Base-by-base conservation (phyloP, 2,329 filamentous ascomycete genomes). In the Colletotrichum siamense region DNA sequence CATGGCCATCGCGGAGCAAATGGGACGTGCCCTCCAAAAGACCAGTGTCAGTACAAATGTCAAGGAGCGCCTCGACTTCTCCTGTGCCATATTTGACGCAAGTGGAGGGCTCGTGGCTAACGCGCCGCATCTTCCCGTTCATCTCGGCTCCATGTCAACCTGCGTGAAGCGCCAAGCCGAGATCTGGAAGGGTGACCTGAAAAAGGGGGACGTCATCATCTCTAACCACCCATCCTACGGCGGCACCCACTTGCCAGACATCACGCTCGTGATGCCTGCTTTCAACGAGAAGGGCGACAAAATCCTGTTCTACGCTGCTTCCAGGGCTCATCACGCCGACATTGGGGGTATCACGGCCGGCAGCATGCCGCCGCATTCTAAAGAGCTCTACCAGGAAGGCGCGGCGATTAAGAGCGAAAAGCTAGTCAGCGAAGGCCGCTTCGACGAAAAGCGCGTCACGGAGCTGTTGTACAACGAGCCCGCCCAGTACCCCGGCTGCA, bases 1-100 rank as follows among this genome's bases (percentile, higher is more conserved):
- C 85, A 96, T 96, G 95, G 93, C 94, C 3, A 95, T 96, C 79
- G 95, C 95, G 1, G 95, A 96, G 82, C 94, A 96, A 81, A 96
- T 96, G 95, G 94, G 95, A 2, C 89, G 94, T 63, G 93, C 94
- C 13, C 84, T 96, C 30, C 94, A 96, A 81, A 96, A 96, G 86
- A 96, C 94, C 0, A 94, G 93, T 79, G 94, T 96, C 63, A 94
- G 92, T 79, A 95, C 94, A 2, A 96, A 96, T 79, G 94, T 96
- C 81, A 94, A 97, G 79, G 95, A 96, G 81, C 90, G 95, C 13
- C 89, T 96, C 6, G 95, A 96, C 82, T 96, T 96, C 82, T 96
- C 94, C 5, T 96, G 95, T 79, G 95, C 95, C 13, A 88, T 96
- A 0, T 96, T 96, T 80, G 95, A 95, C 76, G 91, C 92, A 0